Evolutionary conservation across 208 protist species (phyloP), one percentile per base, ranked within the genome.

Genomic region (Leishmania major): DNA sequence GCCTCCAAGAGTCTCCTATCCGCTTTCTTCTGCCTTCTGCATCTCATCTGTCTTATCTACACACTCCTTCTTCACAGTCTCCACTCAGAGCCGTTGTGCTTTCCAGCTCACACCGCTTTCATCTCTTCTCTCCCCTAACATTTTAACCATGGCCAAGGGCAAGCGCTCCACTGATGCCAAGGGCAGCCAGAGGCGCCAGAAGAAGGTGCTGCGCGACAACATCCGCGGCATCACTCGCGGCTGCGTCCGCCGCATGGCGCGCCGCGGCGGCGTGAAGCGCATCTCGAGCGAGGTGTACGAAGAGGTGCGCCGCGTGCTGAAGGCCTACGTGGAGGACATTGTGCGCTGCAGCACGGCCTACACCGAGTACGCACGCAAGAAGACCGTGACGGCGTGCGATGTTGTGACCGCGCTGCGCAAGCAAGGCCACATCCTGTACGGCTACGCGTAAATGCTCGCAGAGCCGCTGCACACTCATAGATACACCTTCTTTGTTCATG

Each of bases 201-300:
- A 95, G 86, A 96, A 96, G 89, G 90, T 94, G 77, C 85, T 96
- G 51, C 92, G 94, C 87, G 93, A 97, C 85, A 94, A 94, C 88
- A 94, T 97, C 79, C 89, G 87, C 83, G 93, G 92, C 87, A 95
- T 96, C 87, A 96, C 92, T 45, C 92, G 91, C 77, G 94, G 92
- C 76, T 93, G 93, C 64, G 96, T 97, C 81, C 91, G 94, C 88
- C 92, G 96, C 88, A 87, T 98, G 66, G 96, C 96, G 72, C 92
- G 96, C 89, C 90, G 96, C 88, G 96, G 96, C 84, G 96, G 96
- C 82, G 94, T 98, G 82, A 97, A 97, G 89, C 92, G 96, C 85
- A 98, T 98, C 89, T 90, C 85, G 51, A 83, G 79, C 64, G 86
- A 90, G 79, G 85, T 91, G 59, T 91, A 93, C 90, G 88, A 93